Evolutionary conservation across 2,329 filamentous ascomycete species (phyloP), one percentile per base, ranked within the genome.

Genomic region (Simplicillium aogashimaense): DNA sequence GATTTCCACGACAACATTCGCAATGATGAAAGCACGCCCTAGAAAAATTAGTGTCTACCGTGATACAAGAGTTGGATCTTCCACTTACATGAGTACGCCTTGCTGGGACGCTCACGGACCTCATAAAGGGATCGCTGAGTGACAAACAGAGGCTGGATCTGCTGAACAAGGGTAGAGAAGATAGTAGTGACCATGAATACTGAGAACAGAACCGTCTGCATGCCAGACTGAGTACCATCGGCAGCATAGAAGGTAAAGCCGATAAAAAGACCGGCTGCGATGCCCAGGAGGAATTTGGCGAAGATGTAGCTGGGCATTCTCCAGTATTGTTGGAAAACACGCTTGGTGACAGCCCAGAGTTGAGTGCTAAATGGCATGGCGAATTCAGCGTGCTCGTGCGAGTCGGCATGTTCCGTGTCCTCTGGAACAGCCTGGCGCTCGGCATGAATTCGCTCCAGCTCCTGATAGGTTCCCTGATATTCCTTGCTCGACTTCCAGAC

Each of bases 291-390:
- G 2, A 75, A 57, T 63, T 90, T 90, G 42, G 83, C 74, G 58
- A 86, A 83, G 52, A 92, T 78, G 60, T 92, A 92, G 10, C 69
- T 69, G 0, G 86, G 86, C 41, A 78, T 86, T 35, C 86, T 75
- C 84, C 86, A 90, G 67, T 89, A 89, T 54, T 92, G 86, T 52
- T 86, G 74, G 60, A 88, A 88, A 6, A 88, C 76, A 42, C 86
- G 78, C 8, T 69, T 50, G 2, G 76, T 77, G 33, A 86, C 83
- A 43, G 78, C 69, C 34, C 58, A 61, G 1, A 90, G 60, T 54
- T 95, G 88, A 1, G 65, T 52, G 1, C 43, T 44, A 53, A 94
- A 84, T 0, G 86, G 80, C 50, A 85, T 83, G 4, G 88, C 87
- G 45, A 94, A 94, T 58, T 92, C 85, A 7, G 74, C 66, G 48